These are phyloP conservation scores for Mycena leptocephala DNA, from an alignment of 768 basidiomycete genomes.

Conservation along the genomic window DNA sequence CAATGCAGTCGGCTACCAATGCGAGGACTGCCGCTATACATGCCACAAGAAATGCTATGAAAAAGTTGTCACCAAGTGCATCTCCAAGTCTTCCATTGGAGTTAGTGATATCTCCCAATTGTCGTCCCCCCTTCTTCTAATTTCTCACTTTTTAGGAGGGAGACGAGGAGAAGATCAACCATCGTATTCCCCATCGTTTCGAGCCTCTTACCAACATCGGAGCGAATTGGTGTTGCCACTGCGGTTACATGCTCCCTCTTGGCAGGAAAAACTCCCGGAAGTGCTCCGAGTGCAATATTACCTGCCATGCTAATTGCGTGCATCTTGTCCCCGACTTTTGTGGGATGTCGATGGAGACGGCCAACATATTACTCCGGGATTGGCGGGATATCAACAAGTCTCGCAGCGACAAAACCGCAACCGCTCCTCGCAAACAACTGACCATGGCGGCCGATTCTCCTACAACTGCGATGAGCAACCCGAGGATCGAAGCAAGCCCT, in stretches of 20 bases:
- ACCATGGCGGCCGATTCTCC: slow-evolving; percentile 49
- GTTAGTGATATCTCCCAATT: slow-evolving; percentile 63
- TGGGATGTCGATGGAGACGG: slow-evolving; percentile 99
- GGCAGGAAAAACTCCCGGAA: slow-evolving; percentile 97
- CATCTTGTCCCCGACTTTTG: slow-evolving; percentile 99
- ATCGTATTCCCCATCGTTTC: slow-evolving; percentile 99
- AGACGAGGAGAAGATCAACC: slow-evolving; percentile 99
- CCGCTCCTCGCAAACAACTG: slow-evolving; percentile 54
- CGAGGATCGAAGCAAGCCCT: slow-evolving; percentile 60
- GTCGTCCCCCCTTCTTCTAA: slow-evolving; percentile 8
- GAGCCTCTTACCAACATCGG: slow-evolving; percentile 97
- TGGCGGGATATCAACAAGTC: slow-evolving; percentile 92
- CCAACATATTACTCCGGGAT: slow-evolving; percentile 92
- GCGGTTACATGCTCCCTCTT: slow-evolving; percentile 97
- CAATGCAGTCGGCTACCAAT: slow-evolving; percentile 98
- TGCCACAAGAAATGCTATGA: slow-evolving; percentile 99
- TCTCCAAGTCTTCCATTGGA: slow-evolving; percentile 95
- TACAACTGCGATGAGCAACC: slow-evolving; percentile 57
- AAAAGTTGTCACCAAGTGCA: slow-evolving; percentile 99
- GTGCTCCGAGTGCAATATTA: slow-evolving; percentile 96
- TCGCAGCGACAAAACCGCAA: slow-evolving; percentile 67
- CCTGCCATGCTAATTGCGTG: slow-evolving; percentile 97
- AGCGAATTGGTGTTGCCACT: slow-evolving; percentile 99
- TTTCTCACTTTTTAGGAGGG: slow-evolving; percentile 74
- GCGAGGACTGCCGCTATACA: slow-evolving; percentile 98